Percentiles rank a stretch among this genome's conserved stretches.
Conservation (phyloP, 2,329 filamentous ascomycete species). For the Chalaropsis thielavioides region DNA sequence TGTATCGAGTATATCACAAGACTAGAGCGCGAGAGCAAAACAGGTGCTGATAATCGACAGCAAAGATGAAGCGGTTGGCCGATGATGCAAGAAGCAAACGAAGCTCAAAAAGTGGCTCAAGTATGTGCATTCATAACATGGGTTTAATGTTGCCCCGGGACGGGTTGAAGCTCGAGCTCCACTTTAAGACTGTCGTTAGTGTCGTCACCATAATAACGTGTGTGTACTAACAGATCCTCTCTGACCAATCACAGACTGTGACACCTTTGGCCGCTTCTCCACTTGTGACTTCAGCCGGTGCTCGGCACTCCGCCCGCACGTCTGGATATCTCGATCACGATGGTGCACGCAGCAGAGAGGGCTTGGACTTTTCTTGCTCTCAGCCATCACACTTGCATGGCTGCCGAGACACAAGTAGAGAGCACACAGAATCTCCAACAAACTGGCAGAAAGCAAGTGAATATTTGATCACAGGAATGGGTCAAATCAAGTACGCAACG, state of each 20-base stretch:
- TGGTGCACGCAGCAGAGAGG: no score
- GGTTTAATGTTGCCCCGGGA: neutral
- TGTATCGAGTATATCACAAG: neutral
- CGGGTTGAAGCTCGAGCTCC: neutral
- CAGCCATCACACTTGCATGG: no score
- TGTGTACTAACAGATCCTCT: neutral
- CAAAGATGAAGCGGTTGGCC: neutral
- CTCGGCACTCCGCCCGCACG: neutral
- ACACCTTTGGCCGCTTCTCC: neutral
- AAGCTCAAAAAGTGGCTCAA: constrained; percentile 1
- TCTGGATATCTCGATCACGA: no score
- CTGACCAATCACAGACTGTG: neutral
- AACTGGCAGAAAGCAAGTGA: neutral
- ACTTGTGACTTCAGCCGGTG: neutral
- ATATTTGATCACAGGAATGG: neutral
- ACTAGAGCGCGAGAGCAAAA: neutral
- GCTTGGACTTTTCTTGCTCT: no score
- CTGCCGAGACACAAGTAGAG: neutral
- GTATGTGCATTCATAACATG: neutral
- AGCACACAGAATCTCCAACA: neutral
- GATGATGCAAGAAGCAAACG: neutral
- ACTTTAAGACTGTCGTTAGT: neutral
- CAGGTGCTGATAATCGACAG: neutral
- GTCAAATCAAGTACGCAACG: neutral
- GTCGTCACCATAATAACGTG: neutral